phyloP scores from a whole-genome alignment of 2,329 filamentous ascomycete species.

The Calonectria pteridis region DNA sequence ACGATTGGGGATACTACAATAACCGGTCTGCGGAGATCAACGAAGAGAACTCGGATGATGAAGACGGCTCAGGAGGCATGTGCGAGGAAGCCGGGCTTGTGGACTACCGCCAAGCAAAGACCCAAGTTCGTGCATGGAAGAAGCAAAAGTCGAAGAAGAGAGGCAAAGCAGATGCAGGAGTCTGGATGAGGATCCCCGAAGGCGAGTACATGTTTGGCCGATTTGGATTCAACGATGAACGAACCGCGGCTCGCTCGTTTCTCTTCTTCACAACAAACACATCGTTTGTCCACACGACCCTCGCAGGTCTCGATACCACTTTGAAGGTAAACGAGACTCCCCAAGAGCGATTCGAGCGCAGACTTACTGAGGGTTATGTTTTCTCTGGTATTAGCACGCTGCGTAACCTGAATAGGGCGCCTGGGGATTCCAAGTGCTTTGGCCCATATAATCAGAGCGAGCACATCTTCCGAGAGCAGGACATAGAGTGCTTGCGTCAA shows the following conservation, averaged over 20 bases:
- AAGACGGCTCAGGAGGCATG: background rate
- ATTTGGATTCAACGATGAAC: slow-evolving; percentile 11
- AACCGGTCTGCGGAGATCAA: background rate
- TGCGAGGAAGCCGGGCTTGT: background rate
- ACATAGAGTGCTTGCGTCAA: background rate
- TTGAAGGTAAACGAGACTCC: background rate
- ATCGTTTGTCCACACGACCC: background rate
- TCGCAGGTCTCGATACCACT: background rate
- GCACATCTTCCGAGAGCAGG: background rate
- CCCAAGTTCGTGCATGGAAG: background rate
- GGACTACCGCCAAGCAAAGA: background rate
- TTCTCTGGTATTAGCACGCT: background rate
- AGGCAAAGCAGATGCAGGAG: background rate
- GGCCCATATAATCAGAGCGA: background rate
- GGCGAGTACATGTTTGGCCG: slow-evolving; percentile 24
- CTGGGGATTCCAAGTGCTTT: background rate
- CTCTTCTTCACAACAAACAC: slow-evolving; percentile 16
- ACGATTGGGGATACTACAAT: slow-evolving; percentile 18
- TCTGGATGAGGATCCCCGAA: slow-evolving; percentile 19
- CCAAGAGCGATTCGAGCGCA: background rate
- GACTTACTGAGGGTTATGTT: background rate
- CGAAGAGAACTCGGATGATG: background rate
- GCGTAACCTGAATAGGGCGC: background rate
- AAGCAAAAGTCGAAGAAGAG: background rate
- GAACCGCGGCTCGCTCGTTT: slow-evolving; percentile 6